Conservation (phyloP, 345 rosid genomes). For the Anacardium occidentale region DNA sequence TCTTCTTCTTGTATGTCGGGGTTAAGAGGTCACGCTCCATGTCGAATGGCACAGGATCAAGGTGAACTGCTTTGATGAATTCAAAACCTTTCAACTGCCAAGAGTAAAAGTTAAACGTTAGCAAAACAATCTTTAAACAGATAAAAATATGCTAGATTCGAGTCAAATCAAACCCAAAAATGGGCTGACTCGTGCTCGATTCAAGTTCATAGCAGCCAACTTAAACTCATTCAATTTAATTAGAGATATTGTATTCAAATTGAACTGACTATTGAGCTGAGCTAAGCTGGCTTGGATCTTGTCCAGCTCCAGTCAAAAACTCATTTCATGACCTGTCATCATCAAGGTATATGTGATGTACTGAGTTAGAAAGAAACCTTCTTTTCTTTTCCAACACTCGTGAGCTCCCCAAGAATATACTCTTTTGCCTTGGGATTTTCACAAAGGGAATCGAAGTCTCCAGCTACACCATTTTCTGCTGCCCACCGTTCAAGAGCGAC, state of each 20-base stretch:
- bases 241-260: no score
- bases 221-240: no score
- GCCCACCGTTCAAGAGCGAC: constrained; percentile 81
- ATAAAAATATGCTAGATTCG: no score
- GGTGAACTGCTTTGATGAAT: constrained; percentile 69
- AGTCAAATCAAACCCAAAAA: no score
- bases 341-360: background rate
- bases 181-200: no score
- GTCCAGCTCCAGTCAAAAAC: no score
- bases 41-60: constrained; percentile 84
- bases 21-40: constrained; percentile 86
- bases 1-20: constrained; percentile 92
- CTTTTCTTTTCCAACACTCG: constrained; percentile 66
- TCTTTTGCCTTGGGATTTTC: constrained; percentile 67
- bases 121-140: background rate
- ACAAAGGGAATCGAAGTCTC: constrained; percentile 69
- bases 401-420: constrained; percentile 63
- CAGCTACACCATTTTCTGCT: constrained; percentile 52
- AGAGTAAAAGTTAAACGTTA: background rate
- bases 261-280: no score
- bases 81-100: constrained; percentile 91
- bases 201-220: no score
- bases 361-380: constrained; percentile 43
- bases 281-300: no score
- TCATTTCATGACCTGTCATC: constrained; percentile 6